phyloP scores from a whole-genome alignment of 345 rosid genomes.

The Schrenkiella parvula region DNA sequence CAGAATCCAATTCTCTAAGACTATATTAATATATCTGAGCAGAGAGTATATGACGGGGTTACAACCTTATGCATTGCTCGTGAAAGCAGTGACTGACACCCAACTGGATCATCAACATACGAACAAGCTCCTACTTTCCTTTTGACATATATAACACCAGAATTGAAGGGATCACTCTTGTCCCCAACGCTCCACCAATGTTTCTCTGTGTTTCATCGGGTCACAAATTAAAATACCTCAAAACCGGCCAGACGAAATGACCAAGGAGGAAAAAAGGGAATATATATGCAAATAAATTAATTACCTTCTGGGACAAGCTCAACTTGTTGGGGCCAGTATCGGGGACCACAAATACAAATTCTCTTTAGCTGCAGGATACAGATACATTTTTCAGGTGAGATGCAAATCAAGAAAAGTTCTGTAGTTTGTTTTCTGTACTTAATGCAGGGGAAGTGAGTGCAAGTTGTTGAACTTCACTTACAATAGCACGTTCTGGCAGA shows the following conservation, averaged over 20 bases:
- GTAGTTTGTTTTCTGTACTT: neutral
- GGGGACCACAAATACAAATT: conserved; percentile 85
- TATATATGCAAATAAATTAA: conserved; percentile 8
- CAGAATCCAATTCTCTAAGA: conserved; percentile 6
- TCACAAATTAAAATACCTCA: neutral
- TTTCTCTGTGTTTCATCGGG: conserved; percentile 48
- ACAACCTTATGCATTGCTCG: conserved; percentile 96
- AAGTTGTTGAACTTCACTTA: conserved; percentile 42
- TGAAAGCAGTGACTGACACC: conserved; percentile 87
- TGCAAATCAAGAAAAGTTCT: neutral
- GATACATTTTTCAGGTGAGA: conserved; percentile 23
- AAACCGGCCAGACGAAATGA: neutral
- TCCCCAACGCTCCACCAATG: conserved; percentile 82
- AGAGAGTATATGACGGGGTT: neutral
- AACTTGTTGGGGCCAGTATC: conserved; percentile 90
- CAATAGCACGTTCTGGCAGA: conserved; percentile 92
- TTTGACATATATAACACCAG: conserved; percentile 84
- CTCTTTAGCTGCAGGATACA: conserved; percentile 69
- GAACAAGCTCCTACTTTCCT: conserved; percentile 98
- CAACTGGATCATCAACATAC: conserved; percentile 91
- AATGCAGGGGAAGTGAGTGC: conserved; percentile 4
- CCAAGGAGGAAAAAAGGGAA: neutral
- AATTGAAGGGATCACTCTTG: conserved; percentile 69
- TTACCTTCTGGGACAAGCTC: conserved; percentile 86
- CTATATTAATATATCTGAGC: conserved; percentile 8